Conservation (phyloP, 495 filamentous ascomycete genomes). For the Astrothelium macrocarpum region DNA sequence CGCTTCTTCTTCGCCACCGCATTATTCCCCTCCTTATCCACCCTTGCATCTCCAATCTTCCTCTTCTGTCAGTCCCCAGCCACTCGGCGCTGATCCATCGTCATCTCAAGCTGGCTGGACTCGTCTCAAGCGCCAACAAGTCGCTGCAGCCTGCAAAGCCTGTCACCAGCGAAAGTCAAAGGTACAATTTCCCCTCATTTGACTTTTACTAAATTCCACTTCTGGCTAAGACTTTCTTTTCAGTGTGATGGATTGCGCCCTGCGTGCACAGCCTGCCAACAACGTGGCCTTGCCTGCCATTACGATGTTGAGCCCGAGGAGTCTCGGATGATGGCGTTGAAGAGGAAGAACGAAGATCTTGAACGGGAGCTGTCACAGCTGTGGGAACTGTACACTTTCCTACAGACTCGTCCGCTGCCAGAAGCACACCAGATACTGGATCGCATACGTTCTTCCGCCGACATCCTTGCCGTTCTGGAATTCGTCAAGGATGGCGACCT, state of each 20-base stretch:
- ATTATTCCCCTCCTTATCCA: not conserved
- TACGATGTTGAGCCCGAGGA: constrained; percentile 3
- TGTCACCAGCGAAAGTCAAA: constrained; percentile 1
- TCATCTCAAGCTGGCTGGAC: not conserved
- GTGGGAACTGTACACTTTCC: not conserved
- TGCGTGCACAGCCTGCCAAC: not conserved
- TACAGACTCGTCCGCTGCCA: not conserved
- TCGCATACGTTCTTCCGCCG: not conserved
- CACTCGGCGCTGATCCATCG: not conserved
- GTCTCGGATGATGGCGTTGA: constrained; percentile 1
- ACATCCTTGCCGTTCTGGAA: not conserved
- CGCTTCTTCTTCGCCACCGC: not conserved
- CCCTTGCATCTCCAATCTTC: not conserved
- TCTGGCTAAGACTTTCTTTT: not conserved
- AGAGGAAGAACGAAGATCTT: not conserved
- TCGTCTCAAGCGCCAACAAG: constrained; percentile 1
- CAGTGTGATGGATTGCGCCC: not conserved
- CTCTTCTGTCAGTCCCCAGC: not conserved
- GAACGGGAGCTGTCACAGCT: not conserved
- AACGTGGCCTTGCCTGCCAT: not conserved
- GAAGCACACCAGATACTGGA: constrained; percentile 1
- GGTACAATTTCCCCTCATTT: not conserved
- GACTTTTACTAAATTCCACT: not conserved
- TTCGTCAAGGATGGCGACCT: constrained; percentile 3
- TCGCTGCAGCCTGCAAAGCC: not conserved